Evolutionary conservation across 768 basidiomycete species (phyloP), one percentile per base, ranked within the genome.

Genomic region (Leccinum aurantiacum): DNA sequence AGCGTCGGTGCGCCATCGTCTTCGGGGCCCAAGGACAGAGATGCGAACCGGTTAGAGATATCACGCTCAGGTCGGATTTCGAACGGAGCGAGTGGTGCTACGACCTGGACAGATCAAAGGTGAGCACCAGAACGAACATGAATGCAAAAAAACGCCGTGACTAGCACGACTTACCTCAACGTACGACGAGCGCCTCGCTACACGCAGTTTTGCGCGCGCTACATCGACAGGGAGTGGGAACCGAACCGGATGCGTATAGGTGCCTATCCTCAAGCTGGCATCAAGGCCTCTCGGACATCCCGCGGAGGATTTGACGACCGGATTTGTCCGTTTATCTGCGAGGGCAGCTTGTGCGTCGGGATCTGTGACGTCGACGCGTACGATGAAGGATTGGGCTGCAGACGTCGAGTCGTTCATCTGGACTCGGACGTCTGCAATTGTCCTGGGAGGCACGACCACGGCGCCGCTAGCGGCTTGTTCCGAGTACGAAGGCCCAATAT

Each of bases 131-230:
- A 17, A 50, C 17, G 17, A 15, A 41, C 25, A 9, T 27, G 27
- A 27, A 27, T 27, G 27, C 6, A 27, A 27, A 8, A 15, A 31
- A 5, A 53, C 9, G 2, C 37, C 15, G 50, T 38, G 17, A 48
- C 7, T 1, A 53, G 27, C 9, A 9, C 29, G 4, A 60, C 65
- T 25, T 37, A 71, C 75, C 66, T 74, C 75, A 1, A 87, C 70
- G 54, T 83, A 86, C 3, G 71, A 75, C 0, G 84, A 85, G 58
- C 78, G 81, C 31, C 85, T 75, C 8, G 84, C 84, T 19, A 85
- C 60, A 1, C 82, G 76, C 13, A 79, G 61, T 61, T 76, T 83
- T 2, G 67, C 60, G 8, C 69, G 66, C 14, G 58, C 63, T 2
- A 76, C 74, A 24, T 78, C 65, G 6, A 85, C 69, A 2, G 80